A percentile compares a stretch with the other conserved stretches of the same genome.
Conservation (phyloP, 352 stramenopile species). For the Peronosclerospora sorghi region DNA sequence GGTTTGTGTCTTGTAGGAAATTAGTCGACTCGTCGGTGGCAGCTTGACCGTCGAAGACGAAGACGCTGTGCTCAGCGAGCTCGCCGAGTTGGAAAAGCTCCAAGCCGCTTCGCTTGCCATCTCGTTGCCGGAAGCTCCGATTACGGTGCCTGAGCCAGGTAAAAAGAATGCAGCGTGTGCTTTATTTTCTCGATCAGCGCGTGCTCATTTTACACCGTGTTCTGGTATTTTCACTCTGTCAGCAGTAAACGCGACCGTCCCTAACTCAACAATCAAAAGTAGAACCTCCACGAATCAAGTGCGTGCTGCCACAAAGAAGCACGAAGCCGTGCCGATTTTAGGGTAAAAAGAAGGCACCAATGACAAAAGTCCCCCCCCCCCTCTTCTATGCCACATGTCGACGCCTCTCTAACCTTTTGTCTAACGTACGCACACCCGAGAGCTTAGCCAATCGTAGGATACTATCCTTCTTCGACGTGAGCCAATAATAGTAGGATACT, state of each 20-base stretch:
- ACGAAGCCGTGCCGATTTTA: conserved; percentile 27
- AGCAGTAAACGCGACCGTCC: conserved; percentile 7
- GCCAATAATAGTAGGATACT: no score
- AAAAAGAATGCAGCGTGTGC: background rate
- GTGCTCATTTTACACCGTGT: background rate
- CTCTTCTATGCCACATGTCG: no score
- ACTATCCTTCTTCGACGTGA: no score
- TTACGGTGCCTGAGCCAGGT: conserved; percentile 31
- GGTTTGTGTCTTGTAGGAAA: conserved; percentile 43
- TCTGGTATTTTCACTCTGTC: background rate
- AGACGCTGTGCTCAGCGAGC: conserved; percentile 72
- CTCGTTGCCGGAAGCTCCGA: conserved; percentile 52
- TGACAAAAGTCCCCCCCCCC: no score
- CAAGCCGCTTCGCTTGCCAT: conserved; percentile 45
- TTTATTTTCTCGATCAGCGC: no score
- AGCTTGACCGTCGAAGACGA: conserved; percentile 77
- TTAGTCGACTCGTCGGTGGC: conserved; percentile 69
- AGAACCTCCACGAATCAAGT: conserved; percentile 2
- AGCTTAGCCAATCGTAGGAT: background rate
- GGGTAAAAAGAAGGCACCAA: conserved; percentile 7
- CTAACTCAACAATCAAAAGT: conserved; percentile 7
- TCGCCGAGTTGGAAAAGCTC: conserved; percentile 73
- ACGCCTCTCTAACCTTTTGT: no score
- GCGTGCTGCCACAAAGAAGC: conserved; percentile 10
- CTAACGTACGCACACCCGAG: no score